These are phyloP conservation scores for Phytophthora colocasiae DNA, from an alignment of 352 stramenopile genomes.

Conservation along the genomic window DNA sequence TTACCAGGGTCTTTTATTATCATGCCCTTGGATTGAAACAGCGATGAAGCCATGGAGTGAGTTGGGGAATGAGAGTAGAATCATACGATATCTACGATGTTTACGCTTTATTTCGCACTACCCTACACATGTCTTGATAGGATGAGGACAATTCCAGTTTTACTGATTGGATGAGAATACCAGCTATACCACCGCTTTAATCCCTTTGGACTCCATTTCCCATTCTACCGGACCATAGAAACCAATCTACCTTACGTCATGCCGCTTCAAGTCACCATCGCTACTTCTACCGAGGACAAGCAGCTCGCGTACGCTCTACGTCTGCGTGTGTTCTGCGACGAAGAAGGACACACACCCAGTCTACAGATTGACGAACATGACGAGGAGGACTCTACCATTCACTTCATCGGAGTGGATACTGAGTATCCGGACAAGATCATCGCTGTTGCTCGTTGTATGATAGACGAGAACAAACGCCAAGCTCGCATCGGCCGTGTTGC, in stretches of 20 bases:
- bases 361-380: background rate
- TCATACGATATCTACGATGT: too few species aligned
- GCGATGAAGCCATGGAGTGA: too few species aligned
- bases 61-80: too few species aligned
- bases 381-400: constrained; percentile 3
- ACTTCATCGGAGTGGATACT: constrained; percentile 3
- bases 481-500: too few species aligned
- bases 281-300: background rate
- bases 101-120: background rate
- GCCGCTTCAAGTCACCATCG: background rate
- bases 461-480: too few species aligned
- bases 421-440: too few species aligned
- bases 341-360: constrained; percentile 3
- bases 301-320: constrained; percentile 8
- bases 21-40: too few species aligned
- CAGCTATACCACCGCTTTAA: background rate
- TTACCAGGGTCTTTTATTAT: too few species aligned
- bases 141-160: constrained; percentile 1
- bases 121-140: constrained; percentile 10
- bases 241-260: background rate
- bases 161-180: background rate
- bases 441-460: too few species aligned
- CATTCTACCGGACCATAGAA: too few species aligned
- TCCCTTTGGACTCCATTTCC: too few species aligned
- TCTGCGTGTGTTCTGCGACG: constrained; percentile 5